Evolutionary conservation across 1,139 yeast species (phyloP).

Genomic region (Kodamaea ohmeri): DNA sequence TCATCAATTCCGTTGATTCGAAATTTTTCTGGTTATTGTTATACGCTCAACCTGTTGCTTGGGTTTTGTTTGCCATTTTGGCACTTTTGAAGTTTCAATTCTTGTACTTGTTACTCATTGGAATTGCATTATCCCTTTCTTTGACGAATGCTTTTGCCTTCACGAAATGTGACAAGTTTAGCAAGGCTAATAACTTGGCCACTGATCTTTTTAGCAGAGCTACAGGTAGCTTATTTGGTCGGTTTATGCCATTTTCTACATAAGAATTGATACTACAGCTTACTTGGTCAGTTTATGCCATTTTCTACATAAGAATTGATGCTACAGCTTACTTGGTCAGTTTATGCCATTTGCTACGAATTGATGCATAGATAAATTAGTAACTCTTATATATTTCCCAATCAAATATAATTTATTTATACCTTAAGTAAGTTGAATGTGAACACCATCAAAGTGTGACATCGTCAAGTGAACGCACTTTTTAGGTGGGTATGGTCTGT

Average conservation of each 20-base stretch:
- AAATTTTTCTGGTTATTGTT: slow-evolving; percentile 81
- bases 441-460: slow-evolving; percentile 32
- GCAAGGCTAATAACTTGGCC: slow-evolving; percentile 68
- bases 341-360: slow-evolving; percentile 43
- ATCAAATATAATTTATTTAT: too few relatives aligned
- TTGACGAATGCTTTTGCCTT: slow-evolving; percentile 85
- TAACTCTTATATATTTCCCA: too few relatives aligned
- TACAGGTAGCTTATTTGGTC: slow-evolving; percentile 44
- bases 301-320: slow-evolving; percentile 22
- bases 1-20: slow-evolving; percentile 89
- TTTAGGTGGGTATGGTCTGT: slow-evolving; percentile 29
- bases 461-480: slow-evolving; percentile 36
- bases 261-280: slow-evolving; percentile 19
- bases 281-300: slow-evolving; percentile 53
- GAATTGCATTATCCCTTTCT: slow-evolving; percentile 68
- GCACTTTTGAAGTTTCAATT: slow-evolving; percentile 78
- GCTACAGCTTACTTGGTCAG: slow-evolving; percentile 46
- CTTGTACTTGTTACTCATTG: slow-evolving; percentile 63
- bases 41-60: slow-evolving; percentile 70
- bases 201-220: slow-evolving; percentile 50
- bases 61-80: slow-evolving; percentile 71
- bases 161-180: slow-evolving; percentile 86
- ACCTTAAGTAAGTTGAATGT: slow-evolving; percentile 8
- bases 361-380: too few relatives aligned
- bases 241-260: slow-evolving; percentile 46